Base-by-base conservation (phyloP, 352 stramenopile genomes). In the Phytophthora hybrid region DNA sequence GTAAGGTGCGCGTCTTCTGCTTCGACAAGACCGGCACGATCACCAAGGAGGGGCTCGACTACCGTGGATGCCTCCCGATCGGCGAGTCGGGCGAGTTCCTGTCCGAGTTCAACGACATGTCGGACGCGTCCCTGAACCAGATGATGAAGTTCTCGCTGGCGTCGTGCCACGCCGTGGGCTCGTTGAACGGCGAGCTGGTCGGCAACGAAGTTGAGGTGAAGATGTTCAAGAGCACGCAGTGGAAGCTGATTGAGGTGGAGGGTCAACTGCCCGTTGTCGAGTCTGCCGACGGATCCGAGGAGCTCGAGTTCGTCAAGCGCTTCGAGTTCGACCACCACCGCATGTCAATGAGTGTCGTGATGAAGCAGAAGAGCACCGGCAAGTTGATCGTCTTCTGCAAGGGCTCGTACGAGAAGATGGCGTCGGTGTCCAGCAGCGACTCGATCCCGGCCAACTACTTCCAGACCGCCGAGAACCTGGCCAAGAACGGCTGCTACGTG, bases 1-100 rank as follows among this genome's bases (percentile, higher is more conserved):
- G 93, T n/a, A 98, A 98, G 71, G 90, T 98, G 9, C 89, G 84
- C 47, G 79, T 94, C 7, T 94, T 93, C 49, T 97, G 92, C 73
- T 98, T 98, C 73, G 93, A 98, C 82, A 98, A 98, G 74, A 98
- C 93, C 0, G 93, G 93, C 7, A 98, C 93, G 18, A 86, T 98
- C 55, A 98, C 93, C 19, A 95, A 97, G 65, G 82, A 97, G 59
- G 93, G 93, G 2, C 73, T 98, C 6, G 87, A 97, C 59, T 97
- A 95, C 71, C 68, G 89, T 60, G 89, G 83, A 37, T 88, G 83
- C 32, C 66, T 91, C n/a, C 84, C 84, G 0, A 77, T 92, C 16
- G 64, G 77, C 18, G 76, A 88, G 32, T 76, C 58, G 29, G 73
- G 67, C 21, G 67, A 69, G 46, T 89, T 90, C 71, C 62, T 77